Evolutionary conservation across 148 eudicot species (phyloP).

Genomic region (Camellia granthamiana): DNA sequence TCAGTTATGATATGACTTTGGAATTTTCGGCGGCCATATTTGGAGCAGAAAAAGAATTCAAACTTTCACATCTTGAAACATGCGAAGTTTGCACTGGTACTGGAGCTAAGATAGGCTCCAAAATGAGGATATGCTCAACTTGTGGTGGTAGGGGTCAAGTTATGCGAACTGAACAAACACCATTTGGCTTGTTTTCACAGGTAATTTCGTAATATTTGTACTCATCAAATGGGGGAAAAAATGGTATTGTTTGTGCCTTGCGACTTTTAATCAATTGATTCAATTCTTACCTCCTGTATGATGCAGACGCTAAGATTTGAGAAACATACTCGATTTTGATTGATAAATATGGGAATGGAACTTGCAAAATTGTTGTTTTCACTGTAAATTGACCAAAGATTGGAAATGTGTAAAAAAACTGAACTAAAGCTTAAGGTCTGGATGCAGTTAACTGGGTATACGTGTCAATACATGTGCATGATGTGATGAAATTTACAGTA

Average conservation of each 20-base stretch:
- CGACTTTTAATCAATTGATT: background rate
- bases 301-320: background rate
- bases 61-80: slow-evolving; percentile 87
- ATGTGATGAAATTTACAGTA: background rate
- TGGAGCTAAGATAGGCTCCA: slow-evolving; percentile 94
- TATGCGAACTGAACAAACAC: slow-evolving; percentile 99
- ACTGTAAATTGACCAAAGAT: background rate
- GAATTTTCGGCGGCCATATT: slow-evolving; percentile 86
- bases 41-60: slow-evolving; percentile 89
- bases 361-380: background rate
- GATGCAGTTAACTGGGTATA: background rate
- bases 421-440: background rate
- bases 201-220: slow-evolving; percentile 34
- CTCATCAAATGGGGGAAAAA: background rate
- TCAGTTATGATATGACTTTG: slow-evolving; percentile 89
- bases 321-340: background rate
- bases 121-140: slow-evolving; percentile 89
- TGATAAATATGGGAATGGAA: background rate
- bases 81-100: slow-evolving; percentile 84
- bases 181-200: slow-evolving; percentile 98
- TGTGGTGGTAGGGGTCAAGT: slow-evolving; percentile 99
- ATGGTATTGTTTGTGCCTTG: slow-evolving; percentile 9
- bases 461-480: background rate
- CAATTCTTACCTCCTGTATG: background rate
- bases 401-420: background rate